Percentiles rank a stretch among this genome's conserved stretches.
phyloP scores from a whole-genome alignment of 768 basidiomycete species.

The Phylloporus sp. region DNA sequence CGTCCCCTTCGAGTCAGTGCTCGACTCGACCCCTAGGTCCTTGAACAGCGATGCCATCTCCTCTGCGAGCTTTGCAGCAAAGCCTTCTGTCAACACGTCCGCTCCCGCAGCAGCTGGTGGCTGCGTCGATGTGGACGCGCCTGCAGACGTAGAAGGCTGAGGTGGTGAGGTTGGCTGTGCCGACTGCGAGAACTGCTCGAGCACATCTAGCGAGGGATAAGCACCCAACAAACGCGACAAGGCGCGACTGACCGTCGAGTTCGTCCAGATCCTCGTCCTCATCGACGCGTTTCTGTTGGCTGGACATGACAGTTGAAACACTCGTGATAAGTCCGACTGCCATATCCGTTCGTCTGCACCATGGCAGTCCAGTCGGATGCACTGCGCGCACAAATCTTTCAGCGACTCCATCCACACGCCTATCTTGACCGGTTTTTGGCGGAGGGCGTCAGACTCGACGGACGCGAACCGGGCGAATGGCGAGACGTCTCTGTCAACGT shows the following conservation, averaged over 20 bases:
- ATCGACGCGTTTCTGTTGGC: conserved; percentile 19
- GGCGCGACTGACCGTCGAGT: conserved; percentile 35
- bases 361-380: conserved; percentile 21
- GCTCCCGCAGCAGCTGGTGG: conserved; percentile 2
- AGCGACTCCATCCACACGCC: conserved; percentile 81
- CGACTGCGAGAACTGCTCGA: conserved; percentile 40
- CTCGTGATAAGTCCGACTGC: background rate
- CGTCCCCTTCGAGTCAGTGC: conserved; percentile 11
- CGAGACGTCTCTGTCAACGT: conserved; percentile 74
- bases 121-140: conserved; percentile 16
- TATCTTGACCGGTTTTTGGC: conserved; percentile 86
- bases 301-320: conserved; percentile 10
- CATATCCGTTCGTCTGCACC: background rate
- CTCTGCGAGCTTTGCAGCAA: conserved; percentile 37
- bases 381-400: conserved; percentile 53
- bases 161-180: conserved; percentile 15
- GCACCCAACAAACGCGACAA: background rate
- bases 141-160: conserved; percentile 11
- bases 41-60: conserved; percentile 44
- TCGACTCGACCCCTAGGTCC: conserved; percentile 13
- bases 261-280: conserved; percentile 41
- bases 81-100: conserved; percentile 26
- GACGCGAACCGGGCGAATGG: conserved; percentile 65
- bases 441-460: conserved; percentile 80
- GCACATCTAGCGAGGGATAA: conserved; percentile 39